Base-by-base conservation (phyloP, 2,329 filamentous ascomycete genomes). In the Sporothrix mexicana region DNA sequence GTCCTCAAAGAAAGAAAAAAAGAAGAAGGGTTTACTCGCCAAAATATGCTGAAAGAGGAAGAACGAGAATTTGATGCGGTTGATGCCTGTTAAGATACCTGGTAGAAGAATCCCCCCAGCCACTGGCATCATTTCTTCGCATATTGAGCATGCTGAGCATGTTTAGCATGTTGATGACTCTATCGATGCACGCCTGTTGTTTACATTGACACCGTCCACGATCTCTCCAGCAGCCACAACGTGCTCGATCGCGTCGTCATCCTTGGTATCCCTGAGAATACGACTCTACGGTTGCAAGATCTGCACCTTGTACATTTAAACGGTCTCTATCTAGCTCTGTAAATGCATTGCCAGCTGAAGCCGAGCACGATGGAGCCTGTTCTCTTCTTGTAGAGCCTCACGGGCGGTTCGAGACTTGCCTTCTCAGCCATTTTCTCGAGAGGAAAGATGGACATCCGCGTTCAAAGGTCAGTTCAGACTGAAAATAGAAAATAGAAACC, bases 201-300 rank as follows among this genome's bases (percentile, higher is more conserved):
- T 36, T 36, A 36, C 7, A 36, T 55, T 55, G 20, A 25, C 23
- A 66, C 7, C 30, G 30, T 36, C 30, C 30, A 36, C 30, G 61
- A 66, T 47, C 20, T 66, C 41, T 45, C 23, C 61, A 47, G 20
- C 61, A 47, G 61, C 61, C 20, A 47, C 61, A 66, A 47, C 41
- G 61, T 47, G 20, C 20, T 47, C 2, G 41, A 25, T 47, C 61
- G n/a, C 9, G 41, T 6, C 20, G 25, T 36, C 30, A 55, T 55
- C 7, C 20, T 47, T 25, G 30, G 7, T 36, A 51, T 67, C 64
- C 64, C 64, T 67, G 45, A n/a, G 45, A 51, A 67, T 67, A 36
- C 64, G 62, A 49, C 62, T 12, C 47, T 30, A 8, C 5, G 25
- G 45, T 15, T 62, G 59, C 13, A n/a, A 25, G 45, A 67, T 45